Percentiles rank a stretch among this genome's conserved stretches.
phyloP scores from a whole-genome alignment of 441 rosid species.

The Isatis lusitanica region DNA sequence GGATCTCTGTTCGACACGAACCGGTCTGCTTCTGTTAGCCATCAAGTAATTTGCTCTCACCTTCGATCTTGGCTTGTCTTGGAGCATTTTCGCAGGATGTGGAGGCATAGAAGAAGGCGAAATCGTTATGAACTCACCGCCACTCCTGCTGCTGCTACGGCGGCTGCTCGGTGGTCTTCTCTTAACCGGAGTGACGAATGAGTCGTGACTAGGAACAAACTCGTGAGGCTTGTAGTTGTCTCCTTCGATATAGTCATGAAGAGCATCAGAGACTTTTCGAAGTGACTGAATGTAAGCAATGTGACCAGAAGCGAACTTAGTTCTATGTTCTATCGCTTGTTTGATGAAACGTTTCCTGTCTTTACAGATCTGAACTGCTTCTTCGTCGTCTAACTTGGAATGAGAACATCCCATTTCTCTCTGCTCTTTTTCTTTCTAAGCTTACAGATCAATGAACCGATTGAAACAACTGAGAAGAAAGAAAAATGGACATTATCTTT shows the following conservation, averaged over 20 bases:
- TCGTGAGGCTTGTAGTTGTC: constrained; percentile 60
- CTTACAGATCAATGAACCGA: constrained; percentile 33
- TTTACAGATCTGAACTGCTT: constrained; percentile 90
- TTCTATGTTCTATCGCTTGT: constrained; percentile 84
- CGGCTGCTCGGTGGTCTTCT: constrained; percentile 42
- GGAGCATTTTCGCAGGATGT: constrained; percentile 45
- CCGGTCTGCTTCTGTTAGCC: constrained; percentile 68
- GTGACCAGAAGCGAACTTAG: constrained; percentile 77
- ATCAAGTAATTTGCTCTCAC: constrained; percentile 62
- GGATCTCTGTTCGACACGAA: constrained; percentile 80
- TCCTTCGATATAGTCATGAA: constrained; percentile 68
- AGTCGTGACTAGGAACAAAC: constrained; percentile 42
- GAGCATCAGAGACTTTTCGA: constrained; percentile 84
- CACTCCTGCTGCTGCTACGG: neutral
- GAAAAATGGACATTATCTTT: neutral
- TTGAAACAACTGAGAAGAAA: constrained; percentile 33
- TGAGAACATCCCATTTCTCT: constrained; percentile 88
- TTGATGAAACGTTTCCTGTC: constrained; percentile 87
- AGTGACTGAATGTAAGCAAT: constrained; percentile 82
- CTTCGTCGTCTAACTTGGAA: constrained; percentile 85
- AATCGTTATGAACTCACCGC: constrained; percentile 59
- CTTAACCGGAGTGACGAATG: constrained; percentile 64
- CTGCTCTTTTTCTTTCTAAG: neutral
- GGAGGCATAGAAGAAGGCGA: constrained; percentile 36
- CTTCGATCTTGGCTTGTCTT: constrained; percentile 47